phyloP scores from a whole-genome alignment of 2,329 filamentous ascomycete species.

The Cordyceps farinosa region DNA sequence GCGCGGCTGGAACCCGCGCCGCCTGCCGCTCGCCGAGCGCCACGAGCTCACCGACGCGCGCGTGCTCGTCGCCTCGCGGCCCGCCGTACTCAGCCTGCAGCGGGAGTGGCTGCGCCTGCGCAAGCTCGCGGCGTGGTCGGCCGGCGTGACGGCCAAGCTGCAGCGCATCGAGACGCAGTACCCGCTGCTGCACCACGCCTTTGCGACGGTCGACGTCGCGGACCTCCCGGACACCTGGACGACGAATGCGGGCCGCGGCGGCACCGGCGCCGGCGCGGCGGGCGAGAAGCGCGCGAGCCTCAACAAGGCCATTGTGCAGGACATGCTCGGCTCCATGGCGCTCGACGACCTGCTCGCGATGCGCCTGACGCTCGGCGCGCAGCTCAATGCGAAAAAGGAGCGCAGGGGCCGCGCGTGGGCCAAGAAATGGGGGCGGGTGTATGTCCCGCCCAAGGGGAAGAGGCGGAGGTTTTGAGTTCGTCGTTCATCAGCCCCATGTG shows the following conservation, averaged over 20 bases:
- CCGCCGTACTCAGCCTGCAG: constrained; percentile 46
- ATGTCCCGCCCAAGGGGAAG: constrained; percentile 6
- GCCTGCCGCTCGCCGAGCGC: constrained; percentile 10
- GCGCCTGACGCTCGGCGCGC: constrained; percentile 23
- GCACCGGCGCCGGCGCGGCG: not conserved
- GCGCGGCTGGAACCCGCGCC: constrained; percentile 62
- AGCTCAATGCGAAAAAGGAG: constrained; percentile 18
- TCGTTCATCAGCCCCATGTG: not conserved
- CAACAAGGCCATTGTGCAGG: constrained; percentile 29
- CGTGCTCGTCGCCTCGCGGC: constrained; percentile 30
- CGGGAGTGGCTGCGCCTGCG: constrained; percentile 49
- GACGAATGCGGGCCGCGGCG: not conserved
- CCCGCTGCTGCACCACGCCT: constrained; percentile 40
- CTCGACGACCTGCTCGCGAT: constrained; percentile 29
- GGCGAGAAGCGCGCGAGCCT: constrained; percentile 21
- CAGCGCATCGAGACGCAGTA: constrained; percentile 37
- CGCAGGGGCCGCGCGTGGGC: not conserved
- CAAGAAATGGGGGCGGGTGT: constrained; percentile 2
- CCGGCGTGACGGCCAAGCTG: constrained; percentile 39
- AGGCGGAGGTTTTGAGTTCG: constrained; percentile 5
- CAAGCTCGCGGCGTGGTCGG: constrained; percentile 47
- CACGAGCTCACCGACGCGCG: constrained; percentile 32
- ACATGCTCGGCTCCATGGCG: constrained; percentile 25
- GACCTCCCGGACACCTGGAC: constrained; percentile 27
- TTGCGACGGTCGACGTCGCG: constrained; percentile 33